A percentile compares a stretch with the other conserved stretches of the same genome.
Conservation (phyloP, 2,329 filamentous ascomycete genomes). For the Ramularia endophylla region DNA sequence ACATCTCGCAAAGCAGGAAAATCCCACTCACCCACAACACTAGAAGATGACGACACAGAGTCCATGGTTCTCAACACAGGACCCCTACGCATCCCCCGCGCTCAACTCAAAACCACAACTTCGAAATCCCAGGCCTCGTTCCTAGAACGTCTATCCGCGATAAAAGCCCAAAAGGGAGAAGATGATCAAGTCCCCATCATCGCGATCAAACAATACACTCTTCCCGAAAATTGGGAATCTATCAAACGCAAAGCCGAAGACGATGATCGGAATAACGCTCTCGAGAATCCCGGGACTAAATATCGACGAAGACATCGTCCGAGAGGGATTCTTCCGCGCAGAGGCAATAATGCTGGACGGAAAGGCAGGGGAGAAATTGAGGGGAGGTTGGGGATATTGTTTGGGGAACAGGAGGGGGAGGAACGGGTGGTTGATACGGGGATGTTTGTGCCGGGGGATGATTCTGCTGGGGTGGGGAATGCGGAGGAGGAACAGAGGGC, state of each 20-base stretch:
- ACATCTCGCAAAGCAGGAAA: conserved; percentile 18
- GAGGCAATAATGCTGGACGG: no score
- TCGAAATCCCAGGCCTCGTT: conserved; percentile 32
- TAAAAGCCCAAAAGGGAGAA: conserved; percentile 39
- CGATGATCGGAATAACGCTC: no score
- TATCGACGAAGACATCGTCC: no score
- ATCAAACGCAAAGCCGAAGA: conserved; percentile 4
- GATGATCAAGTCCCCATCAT: conserved; percentile 27
- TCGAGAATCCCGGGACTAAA: no score
- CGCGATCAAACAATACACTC: conserved; percentile 21
- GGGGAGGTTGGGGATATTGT: no score
- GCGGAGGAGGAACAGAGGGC: no score
- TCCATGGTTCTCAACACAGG: conserved; percentile 4
- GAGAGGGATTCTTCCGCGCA: no score
- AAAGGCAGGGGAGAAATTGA: no score
- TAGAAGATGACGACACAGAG: conserved; percentile 7
- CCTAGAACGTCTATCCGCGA: conserved; percentile 35
- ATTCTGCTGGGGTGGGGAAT: no score
- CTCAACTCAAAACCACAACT: conserved; percentile 14
- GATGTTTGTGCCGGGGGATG: no score
- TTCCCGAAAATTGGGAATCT: conserved; percentile 18
- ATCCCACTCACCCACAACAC: background rate
- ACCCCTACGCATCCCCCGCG: conserved; percentile 19
- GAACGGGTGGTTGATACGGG: no score
- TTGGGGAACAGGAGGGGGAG: no score